Evolutionary conservation across 2,329 filamentous ascomycete genomes (phyloP), one percentile per base, ranked within the genome.

Genomic region (Cryphonectria nitschkei): DNA sequence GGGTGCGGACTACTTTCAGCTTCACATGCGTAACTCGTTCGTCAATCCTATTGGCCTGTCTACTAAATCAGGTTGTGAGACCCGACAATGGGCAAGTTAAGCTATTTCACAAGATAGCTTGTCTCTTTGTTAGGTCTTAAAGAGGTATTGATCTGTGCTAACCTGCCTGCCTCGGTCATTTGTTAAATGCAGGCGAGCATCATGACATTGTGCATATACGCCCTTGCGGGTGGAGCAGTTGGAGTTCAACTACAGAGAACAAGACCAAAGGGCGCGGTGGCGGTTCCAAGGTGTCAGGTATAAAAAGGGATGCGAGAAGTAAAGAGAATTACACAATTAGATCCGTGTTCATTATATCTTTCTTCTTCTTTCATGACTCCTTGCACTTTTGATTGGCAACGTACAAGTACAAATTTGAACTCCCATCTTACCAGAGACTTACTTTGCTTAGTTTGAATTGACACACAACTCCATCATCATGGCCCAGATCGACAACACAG

Each of bases 401-500:
- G n/a, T 14, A 58, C 11, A 16, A 58, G 52, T 14, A 58, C 11
- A 16, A 58, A 13, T 26, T 4, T 26, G 52, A 26, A 19, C 16
- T 34, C 26, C 14, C 58, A 7, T 39, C 34, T 14, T 11, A 22
- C 19, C 34, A 37, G 34, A 22, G 34, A 13, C 19, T 37, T 39
- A 29, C 37, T 32, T 11, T 13, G 13, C 26, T 16, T n/a, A 22
- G 1, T 43, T 1, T 11, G 29, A 14, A 3, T 22, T 16, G 4
- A 2, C 29, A 65, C 29, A 4, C 19, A 50, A 50, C 29, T 26
- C 19, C 29, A 22, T n/a, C 60, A 32, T 22, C 52, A 72, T 72
- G 71, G 66, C 71, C 4, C 32, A 70, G 0, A 54, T 62, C 52
- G 37, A 70, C 61, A 68, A 68, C 63, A 67, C 62, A 54, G 56